These are phyloP conservation scores for Pythium folliculosum DNA, from an alignment of 352 stramenopile genomes.

Conservation along the genomic window DNA sequence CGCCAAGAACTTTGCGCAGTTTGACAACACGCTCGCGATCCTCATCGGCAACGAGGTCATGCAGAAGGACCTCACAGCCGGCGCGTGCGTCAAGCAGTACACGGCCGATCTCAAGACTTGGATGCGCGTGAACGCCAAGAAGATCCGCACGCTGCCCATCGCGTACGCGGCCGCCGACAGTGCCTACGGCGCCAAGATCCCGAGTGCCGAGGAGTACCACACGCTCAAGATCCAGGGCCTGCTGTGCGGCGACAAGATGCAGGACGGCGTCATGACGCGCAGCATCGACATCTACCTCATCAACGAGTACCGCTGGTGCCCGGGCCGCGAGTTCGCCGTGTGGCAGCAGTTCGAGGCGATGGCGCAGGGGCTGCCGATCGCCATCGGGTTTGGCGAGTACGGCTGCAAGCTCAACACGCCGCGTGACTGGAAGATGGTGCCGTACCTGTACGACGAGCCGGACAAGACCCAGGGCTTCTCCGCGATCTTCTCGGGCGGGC, in stretches of 20 bases:
- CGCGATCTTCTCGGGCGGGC: conserved; percentile 75
- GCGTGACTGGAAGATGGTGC: conserved; percentile 79
- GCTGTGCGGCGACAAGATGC: conserved; percentile 86
- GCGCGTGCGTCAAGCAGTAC: conserved; percentile 84
- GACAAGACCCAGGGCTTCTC: conserved; percentile 69
- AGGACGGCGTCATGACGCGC: conserved; percentile 71
- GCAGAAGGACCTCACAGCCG: conserved; percentile 80
- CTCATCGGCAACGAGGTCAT: conserved; percentile 90
- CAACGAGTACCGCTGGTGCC: conserved; percentile 89
- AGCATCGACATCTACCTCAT: conserved; percentile 90
- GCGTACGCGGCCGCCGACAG: conserved; percentile 84
- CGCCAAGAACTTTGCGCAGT: conserved; percentile 86
- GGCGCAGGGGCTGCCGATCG: conserved; percentile 80
- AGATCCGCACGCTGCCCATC: conserved; percentile 76
- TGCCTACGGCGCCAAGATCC: conserved; percentile 58
- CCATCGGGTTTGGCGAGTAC: conserved; percentile 86
- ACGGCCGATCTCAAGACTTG: conserved; percentile 84
- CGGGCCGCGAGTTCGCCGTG: conserved; percentile 69
- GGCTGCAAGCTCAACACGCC: conserved; percentile 69
- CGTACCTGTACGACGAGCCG: conserved; percentile 78
- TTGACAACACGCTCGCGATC: conserved; percentile 85
- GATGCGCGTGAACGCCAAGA: conserved; percentile 87
- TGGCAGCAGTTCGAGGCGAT: conserved; percentile 81
- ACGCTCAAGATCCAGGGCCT: conserved; percentile 84
- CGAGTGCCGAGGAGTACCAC: conserved; percentile 82